Conservation (phyloP, 495 filamentous ascomycete species). For the Penicillium malachiteum region DNA sequence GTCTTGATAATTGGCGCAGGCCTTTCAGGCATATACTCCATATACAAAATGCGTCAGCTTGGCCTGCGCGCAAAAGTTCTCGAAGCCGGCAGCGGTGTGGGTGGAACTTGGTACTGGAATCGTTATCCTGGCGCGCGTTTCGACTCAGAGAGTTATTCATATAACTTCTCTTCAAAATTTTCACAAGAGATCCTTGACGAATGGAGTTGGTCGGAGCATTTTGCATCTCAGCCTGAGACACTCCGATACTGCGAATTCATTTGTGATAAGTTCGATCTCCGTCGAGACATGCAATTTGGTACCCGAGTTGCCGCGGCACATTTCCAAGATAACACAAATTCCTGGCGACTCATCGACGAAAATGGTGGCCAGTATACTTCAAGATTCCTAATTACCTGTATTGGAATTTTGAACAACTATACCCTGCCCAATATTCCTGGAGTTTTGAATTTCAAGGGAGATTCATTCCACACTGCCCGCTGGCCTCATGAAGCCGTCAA, state of each 20-base stretch:
- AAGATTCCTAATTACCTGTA: slow-evolving; percentile 28
- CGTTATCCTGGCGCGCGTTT: slow-evolving; percentile 49
- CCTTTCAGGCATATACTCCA: slow-evolving; percentile 38
- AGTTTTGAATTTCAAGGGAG: slow-evolving; percentile 51
- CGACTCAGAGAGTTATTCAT: slow-evolving; percentile 42
- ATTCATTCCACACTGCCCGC: slow-evolving; percentile 40
- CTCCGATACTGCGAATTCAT: slow-evolving; percentile 23
- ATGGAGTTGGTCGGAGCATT: slow-evolving; percentile 33
- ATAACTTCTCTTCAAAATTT: slow-evolving; percentile 43
- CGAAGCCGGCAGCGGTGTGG: slow-evolving; percentile 45
- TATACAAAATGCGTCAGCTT: slow-evolving; percentile 18
- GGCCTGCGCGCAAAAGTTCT: slow-evolving; percentile 36
- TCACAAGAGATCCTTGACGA: slow-evolving; percentile 51
- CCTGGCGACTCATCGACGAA: slow-evolving; percentile 24
- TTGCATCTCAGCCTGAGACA: slow-evolving; percentile 44
- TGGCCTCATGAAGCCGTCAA: slow-evolving; percentile 38
- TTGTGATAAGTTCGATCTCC: slow-evolving; percentile 25
- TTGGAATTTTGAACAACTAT: slow-evolving; percentile 17
- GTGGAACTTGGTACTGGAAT: slow-evolving; percentile 55
- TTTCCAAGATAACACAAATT: slow-evolving; percentile 15
- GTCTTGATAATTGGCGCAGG: slow-evolving; percentile 53
- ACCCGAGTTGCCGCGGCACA: slow-evolving; percentile 21
- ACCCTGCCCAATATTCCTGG: slow-evolving; percentile 48
- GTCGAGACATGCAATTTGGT: slow-evolving; percentile 29
- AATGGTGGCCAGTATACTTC: slow-evolving; percentile 11